Evolutionary conservation across 768 basidiomycete species (phyloP), one percentile per base, ranked within the genome.

Genomic region (Strobilomyces confusus): DNA sequence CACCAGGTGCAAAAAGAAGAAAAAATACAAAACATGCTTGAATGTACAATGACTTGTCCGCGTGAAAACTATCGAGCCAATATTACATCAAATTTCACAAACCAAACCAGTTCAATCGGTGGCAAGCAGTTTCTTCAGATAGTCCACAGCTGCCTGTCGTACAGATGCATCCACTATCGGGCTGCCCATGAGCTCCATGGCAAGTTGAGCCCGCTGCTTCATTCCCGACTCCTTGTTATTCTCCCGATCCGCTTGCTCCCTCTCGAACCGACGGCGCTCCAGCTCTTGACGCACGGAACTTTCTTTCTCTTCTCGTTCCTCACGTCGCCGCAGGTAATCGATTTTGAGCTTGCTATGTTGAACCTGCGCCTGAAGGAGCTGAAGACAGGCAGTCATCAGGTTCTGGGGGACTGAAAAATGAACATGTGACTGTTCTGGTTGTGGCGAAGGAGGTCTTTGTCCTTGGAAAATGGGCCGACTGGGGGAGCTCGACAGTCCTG

Each of bases 301-400:
- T 56, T 85, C 83, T 59, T 75, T 77, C 57, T 83, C 81, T 60
- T 87, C 84, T n/a, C 86, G 73, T 58, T 86, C 86, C 56, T 89
- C 86, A 19, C 82, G 75, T 55, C 84, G 72, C 51, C 80, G 78
- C 63, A 88, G 60, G 58, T 83, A 83, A 52, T 89, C 88, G 40
- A 87, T 74, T 63, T 86, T 86, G 71, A 81, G 76, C 68, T 84
- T 84, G 55, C 79, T 80, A 33, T 86, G 81, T 59, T 88, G 86
- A 22, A 78, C 79, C 62, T 89, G 88, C 38, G 81, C 73, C 56
- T 83, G 83, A 37, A 89, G 69, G 54, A 81, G 77, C 56, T 85
- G 81, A 62, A 83, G 65, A 56, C 79, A 83, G 15, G 80, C 75
- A 23, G 74, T 68, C 48, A 86, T 69, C 72, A 87, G 73, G 19